Percentiles rank a stretch among this genome's conserved stretches.
phyloP scores from a whole-genome alignment of 495 filamentous ascomycete genomes.

The Elaphomyces granulatus region DNA sequence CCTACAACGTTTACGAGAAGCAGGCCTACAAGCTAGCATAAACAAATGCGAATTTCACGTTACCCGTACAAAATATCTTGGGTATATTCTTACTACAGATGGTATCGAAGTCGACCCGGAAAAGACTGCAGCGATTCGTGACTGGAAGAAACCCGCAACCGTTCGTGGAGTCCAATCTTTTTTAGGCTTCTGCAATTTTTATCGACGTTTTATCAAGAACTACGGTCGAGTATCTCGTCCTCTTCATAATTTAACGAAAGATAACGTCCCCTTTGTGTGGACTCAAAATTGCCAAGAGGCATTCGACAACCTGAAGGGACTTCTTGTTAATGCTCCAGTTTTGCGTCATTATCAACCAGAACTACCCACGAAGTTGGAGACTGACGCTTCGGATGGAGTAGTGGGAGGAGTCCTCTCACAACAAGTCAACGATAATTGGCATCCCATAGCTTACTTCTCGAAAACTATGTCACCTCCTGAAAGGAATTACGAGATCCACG shows the following conservation, averaged over 20 bases:
- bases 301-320: constrained; percentile 33
- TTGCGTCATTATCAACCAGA: constrained; percentile 6
- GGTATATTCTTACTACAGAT: constrained; percentile 11
- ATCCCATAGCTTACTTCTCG: constrained; percentile 13
- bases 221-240: constrained; percentile 9
- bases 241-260: constrained; percentile 6
- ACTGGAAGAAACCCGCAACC: constrained; percentile 9
- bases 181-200: constrained; percentile 25
- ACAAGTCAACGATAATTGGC: constrained; percentile 1
- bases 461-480: constrained; percentile 14
- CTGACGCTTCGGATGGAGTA: constrained; percentile 9
- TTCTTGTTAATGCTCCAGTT: constrained; percentile 2
- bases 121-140: constrained; percentile 13
- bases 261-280: constrained; percentile 6
- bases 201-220: constrained; percentile 15
- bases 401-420: constrained; percentile 8
- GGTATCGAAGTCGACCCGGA: constrained; percentile 12
- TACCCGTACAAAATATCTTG: constrained; percentile 9
- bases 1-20: constrained; percentile 7
- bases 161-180: constrained; percentile 13
- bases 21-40: constrained; percentile 12
- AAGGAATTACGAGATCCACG: constrained; percentile 21
- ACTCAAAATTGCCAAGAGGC: constrained; percentile 46
- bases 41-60: constrained; percentile 19
- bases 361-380: constrained; percentile 5